Evolutionary conservation across 208 protist genomes (phyloP), one percentile per base, ranked within the genome.

Genomic region (Trypanosoma platydactyli): DNA sequence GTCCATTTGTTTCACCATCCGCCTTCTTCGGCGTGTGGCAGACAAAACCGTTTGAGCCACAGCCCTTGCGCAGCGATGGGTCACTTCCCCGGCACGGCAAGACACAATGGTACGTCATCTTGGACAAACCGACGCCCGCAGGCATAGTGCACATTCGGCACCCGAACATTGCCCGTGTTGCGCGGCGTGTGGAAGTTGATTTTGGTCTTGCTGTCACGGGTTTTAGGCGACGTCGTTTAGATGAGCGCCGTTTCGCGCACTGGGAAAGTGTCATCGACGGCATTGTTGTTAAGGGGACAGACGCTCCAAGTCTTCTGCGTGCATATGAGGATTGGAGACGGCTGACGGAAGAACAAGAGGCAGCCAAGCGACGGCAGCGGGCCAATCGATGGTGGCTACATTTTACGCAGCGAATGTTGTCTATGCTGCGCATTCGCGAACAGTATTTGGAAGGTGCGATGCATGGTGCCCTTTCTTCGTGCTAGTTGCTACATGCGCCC

Each of bases 281-380:
- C 40, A 90, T 96, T 33, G 86, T 94, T 22, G 91, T 96, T 20
- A 80, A 69, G 64, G 59, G 81, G 48, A 64, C 29, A 22, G 84
- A 94, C 55, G 73, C 58, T 42, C 40, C 52, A 11, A 62, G 63
- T 48, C 64, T 96, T 49, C 55, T 83, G 20, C 79, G 75, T 30
- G 91, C 91, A 0, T 96, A 94, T 55, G 73, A 89, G 56, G 86
- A 96, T 58, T 96, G 91, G 91, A 76, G 86, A 49, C 71, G 86
- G 65, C 64, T 94, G 2, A 76, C 75, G 25, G 76, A 89, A 61
- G 87, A 94, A 70, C 86, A 96, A 68, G 88, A 93, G 77, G 84
- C 88, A 5, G 63, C 83, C 0, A 84, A 84, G 62, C 77, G 88
- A 16, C 73, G 80, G 9, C 78, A 94, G 44, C 84, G 91, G 4